Evolutionary conservation across 169 alveolate species (phyloP), one percentile per base, ranked within the genome.

Genomic region (Plasmodium gallinaceum): DNA sequence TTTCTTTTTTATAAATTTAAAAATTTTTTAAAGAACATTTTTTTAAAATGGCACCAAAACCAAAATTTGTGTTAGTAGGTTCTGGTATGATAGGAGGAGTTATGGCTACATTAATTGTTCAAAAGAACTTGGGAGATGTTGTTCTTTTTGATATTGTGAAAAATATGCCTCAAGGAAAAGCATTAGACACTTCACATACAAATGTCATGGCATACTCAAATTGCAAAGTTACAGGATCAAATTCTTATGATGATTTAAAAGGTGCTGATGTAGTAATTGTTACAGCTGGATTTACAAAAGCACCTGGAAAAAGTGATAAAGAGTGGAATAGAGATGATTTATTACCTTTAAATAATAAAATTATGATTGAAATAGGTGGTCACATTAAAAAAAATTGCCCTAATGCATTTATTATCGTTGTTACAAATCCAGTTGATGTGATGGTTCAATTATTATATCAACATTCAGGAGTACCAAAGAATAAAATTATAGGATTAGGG

Each of bases 391-490:
- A 95, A 24, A 73, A 89, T 62, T 94, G 96, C 7, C 98, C 98
- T 5, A 74, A 95, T 65, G 97, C 97, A 39, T 94, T 95, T 72
- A 96, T 96, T 37, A 93, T 96, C 0, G 94, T 94, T 70, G 95
- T 96, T 57, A 95, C 98, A 5, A 96, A 96, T 87, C 98, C 98
- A 14, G 90, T 96, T 51, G 98, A 96, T 74, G 97, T 95, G 12
- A 93, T 96, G 97, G 95, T 93, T 26, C 91, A 94, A 46, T 74
- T 95, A 70, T 80, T 94, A 46, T 72, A 68, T 61, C 92, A 96
- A 87, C 92, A 92, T 24, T 93, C 96, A 22, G 98, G 98, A 22
- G 90, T 96, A 24, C 97, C 98, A 42, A 89, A 91, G 83, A 94
- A 95, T 87, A 93, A 90, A 76, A 96, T 96, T 24, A 92, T 95